Evolutionary conservation across 345 rosid genomes (phyloP).

Genomic region (Hibiscus trionum): DNA sequence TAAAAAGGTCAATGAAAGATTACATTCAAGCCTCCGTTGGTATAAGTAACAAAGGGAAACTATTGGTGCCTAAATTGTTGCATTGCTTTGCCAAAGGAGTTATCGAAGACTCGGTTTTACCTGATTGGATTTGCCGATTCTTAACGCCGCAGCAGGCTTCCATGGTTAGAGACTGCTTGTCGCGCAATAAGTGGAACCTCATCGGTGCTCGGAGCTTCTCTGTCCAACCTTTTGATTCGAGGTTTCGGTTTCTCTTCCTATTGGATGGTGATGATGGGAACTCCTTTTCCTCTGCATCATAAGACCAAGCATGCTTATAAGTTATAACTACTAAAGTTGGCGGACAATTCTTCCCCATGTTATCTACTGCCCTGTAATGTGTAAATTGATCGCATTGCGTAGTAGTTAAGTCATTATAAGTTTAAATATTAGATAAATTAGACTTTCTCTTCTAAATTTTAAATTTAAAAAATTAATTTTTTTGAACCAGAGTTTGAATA

Average conservation of each 20-base stretch:
- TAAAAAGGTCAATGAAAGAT: constrained; percentile 39
- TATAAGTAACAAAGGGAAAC: constrained; percentile 40
- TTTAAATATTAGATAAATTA: too few relatives aligned
- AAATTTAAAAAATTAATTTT: too few relatives aligned
- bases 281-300: background rate
- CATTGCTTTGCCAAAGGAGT: constrained; percentile 42
- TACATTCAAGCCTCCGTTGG: constrained; percentile 52
- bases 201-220: constrained; percentile 41
- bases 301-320: background rate
- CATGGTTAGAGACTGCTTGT: constrained; percentile 34
- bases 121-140: constrained; percentile 56
- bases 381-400: background rate
- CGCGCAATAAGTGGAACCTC: constrained; percentile 40
- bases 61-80: constrained; percentile 51
- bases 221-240: constrained; percentile 44
- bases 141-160: constrained; percentile 41
- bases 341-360: background rate
- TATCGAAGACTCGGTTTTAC: constrained; percentile 32
- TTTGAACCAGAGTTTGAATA: too few relatives aligned
- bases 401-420: background rate
- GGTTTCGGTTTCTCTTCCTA: constrained; percentile 54
- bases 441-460: too few relatives aligned
- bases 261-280: constrained; percentile 12
- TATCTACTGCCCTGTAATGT: background rate
- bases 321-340: background rate